Percentiles rank a stretch among this genome's conserved stretches.
phyloP scores from a whole-genome alignment of 2,329 filamentous ascomycete genomes.

The Fusarium solani-melongenae region DNA sequence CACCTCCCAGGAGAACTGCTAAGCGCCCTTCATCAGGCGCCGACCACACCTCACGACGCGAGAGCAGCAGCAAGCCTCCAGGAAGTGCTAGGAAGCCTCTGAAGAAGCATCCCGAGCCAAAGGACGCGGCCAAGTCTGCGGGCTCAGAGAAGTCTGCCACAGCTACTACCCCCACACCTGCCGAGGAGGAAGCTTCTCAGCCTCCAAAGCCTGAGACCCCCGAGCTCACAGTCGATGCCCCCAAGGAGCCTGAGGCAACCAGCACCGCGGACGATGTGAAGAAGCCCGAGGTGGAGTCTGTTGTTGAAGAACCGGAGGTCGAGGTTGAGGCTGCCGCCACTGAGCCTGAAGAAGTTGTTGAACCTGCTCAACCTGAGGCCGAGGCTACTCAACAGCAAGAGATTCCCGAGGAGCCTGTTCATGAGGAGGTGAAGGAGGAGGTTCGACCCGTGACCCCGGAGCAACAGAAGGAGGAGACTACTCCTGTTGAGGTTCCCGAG shows the following conservation, averaged over 20 bases:
- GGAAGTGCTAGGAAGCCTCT: constrained; percentile 38
- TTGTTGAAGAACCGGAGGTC: constrained; percentile 14
- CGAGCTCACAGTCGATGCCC: constrained; percentile 3
- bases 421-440: constrained; percentile 4
- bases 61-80: constrained; percentile 37
- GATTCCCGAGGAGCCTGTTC: constrained; percentile 4
- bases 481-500: not conserved
- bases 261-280: not conserved
- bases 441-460: constrained; percentile 6
- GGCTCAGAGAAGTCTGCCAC: constrained; percentile 11
- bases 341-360: constrained; percentile 26
- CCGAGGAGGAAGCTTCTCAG: constrained; percentile 17
- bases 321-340: constrained; percentile 23
- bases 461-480: not conserved
- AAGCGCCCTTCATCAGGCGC: constrained; percentile 37
- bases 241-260: not conserved
- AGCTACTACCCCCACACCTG: constrained; percentile 7
- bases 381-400: constrained; percentile 15
- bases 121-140: constrained; percentile 1
- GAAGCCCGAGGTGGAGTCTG: constrained; percentile 8
- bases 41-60: constrained; percentile 33
- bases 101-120: constrained; percentile 17
- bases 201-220: not conserved
- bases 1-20: constrained; percentile 59
- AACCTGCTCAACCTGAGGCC: constrained; percentile 13